Evolutionary conservation across 345 rosid species (phyloP), one percentile per base, ranked within the genome.

Genomic region (Lepidium sativum): DNA sequence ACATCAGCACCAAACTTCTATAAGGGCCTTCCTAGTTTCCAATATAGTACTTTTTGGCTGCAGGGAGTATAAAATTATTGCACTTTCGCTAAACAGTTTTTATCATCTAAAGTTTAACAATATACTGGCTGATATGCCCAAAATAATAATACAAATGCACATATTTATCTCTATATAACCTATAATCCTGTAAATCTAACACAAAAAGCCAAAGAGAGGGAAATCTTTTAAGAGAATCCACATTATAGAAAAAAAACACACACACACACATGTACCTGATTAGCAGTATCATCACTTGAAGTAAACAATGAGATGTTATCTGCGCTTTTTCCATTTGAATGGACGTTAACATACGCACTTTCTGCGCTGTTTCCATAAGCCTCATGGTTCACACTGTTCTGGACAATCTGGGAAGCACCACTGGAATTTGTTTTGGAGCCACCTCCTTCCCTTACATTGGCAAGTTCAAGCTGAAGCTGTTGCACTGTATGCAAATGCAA

Each of bases 381-480:
- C 74, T 86, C 90, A 37, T 79, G 87, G 71, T 71, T 81, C 58
- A 80, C 87, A 61, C 75, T 77, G 54, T 54, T 80, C 55, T 77
- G 87, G 60, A 77, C 82, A 75, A 76, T 78, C 51, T 82, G 90
- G 73, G 83, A 73, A 39, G 65, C 45, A 37, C 82, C 83, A 53
- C 80, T 78, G 37, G 82, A 57, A 54, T 80, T 84, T 34, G 76
- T 73, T 71, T 81, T 86, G 35, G 89, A 65, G 33, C 89, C 81
- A 68, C 71, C 78, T 65, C 86, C 87, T 71, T 82, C 96, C 72
- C 82, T 90, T 10, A 76, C 78, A 72, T 84, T 91, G n/a, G 89
- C 88, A 69, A 91, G 78, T 75, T 91, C 91, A 72, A 75, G 72
- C 60, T 88, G 97, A 77, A 91, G 97, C 60, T 91, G 99, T 60